These are phyloP conservation scores for Lasiosphaeria miniovina DNA, from an alignment of 495 filamentous ascomycete genomes.

Conservation along the genomic window DNA sequence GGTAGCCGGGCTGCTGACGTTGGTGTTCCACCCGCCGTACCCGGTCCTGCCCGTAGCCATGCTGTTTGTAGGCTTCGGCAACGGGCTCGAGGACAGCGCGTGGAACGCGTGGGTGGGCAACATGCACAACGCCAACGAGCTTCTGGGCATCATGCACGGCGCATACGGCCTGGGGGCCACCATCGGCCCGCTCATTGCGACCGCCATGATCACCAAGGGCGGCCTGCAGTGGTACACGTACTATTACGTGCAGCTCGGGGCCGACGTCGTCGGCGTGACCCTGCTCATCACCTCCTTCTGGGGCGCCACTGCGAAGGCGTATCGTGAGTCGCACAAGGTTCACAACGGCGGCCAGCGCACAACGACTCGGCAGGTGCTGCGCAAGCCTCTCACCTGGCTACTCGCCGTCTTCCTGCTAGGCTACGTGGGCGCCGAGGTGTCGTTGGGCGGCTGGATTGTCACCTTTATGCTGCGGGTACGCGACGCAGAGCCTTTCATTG, in stretches of 20 bases:
- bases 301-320: slow-evolving; percentile 58
- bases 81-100: slow-evolving; percentile 66
- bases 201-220: slow-evolving; percentile 62
- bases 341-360: slow-evolving; percentile 26
- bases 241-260: slow-evolving; percentile 63
- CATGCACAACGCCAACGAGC: slow-evolving; percentile 64
- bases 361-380: slow-evolving; percentile 35
- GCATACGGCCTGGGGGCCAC: slow-evolving; percentile 75
- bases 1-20: slow-evolving; percentile 63
- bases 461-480: slow-evolving; percentile 80
- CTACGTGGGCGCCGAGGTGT: slow-evolving; percentile 84
- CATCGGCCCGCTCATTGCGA: slow-evolving; percentile 73
- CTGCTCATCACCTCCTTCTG: slow-evolving; percentile 59
- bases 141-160: slow-evolving; percentile 71
- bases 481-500: slow-evolving; percentile 62
- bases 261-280: slow-evolving; percentile 58
- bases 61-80: slow-evolving; percentile 68
- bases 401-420: slow-evolving; percentile 71
- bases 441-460: slow-evolving; percentile 83
- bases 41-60: slow-evolving; percentile 70
- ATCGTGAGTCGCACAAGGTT: slow-evolving; percentile 44
- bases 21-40: slow-evolving; percentile 72
- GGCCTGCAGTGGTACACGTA: slow-evolving; percentile 60
- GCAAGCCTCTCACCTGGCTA: slow-evolving; percentile 64
- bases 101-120: slow-evolving; percentile 85